Percentiles rank a stretch among this genome's conserved stretches.
Evolutionary conservation across 2,329 filamentous ascomycete species (phyloP).

Genomic region (Cercospora beticola): DNA sequence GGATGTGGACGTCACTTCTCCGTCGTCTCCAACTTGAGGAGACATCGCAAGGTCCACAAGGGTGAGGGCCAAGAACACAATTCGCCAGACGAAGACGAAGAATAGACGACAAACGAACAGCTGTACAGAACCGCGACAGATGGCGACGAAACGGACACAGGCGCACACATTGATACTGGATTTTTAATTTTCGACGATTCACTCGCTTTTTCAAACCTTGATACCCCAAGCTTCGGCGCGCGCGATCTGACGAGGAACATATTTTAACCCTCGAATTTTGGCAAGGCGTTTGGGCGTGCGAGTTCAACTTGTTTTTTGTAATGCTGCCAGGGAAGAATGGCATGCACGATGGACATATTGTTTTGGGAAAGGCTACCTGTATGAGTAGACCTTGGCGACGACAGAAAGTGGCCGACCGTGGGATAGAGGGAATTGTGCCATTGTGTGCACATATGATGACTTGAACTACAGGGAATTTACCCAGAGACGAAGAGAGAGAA

Average conservation of each 20-base stretch:
- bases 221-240: conserved; percentile 33
- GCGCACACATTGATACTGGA: conserved; percentile 15
- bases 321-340: conserved; percentile 5
- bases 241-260: neutral
- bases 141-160: conserved; percentile 2
- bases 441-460: neutral
- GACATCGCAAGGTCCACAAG: conserved; percentile 96
- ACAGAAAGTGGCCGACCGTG: neutral
- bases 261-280: neutral
- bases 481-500: neutral
- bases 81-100: conserved; percentile 50
- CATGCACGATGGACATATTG: conserved; percentile 10
- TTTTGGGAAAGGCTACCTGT: neutral
- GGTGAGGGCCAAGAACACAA: conserved; percentile 56
- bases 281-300: conserved; percentile 24
- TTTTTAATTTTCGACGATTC: conserved; percentile 32
- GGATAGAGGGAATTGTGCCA: neutral
- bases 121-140: conserved; percentile 19
- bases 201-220: conserved; percentile 37
- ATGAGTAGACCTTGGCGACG: neutral
- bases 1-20: conserved; percentile 96
- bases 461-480: neutral
- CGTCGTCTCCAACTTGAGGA: conserved; percentile 89
- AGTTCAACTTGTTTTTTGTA: neutral
- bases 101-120: conserved; percentile 15